Evolutionary conservation across 495 filamentous ascomycete genomes (phyloP).

Genomic region (Penicillium diatomitis): DNA sequence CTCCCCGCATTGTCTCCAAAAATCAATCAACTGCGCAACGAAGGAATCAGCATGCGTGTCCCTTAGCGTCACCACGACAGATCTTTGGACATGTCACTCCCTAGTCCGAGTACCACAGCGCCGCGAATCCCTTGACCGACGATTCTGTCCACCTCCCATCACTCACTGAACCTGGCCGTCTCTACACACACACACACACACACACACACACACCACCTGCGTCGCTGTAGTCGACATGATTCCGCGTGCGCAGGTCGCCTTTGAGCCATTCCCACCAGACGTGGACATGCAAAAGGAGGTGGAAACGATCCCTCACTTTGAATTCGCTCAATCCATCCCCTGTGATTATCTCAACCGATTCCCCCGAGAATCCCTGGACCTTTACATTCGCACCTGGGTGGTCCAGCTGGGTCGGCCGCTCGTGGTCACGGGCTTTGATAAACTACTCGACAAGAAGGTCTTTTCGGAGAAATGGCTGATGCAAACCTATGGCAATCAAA

Average conservation of each 20-base stretch:
- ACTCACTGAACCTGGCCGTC: neutral
- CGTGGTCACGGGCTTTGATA: slow-evolving; percentile 68
- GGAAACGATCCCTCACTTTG: slow-evolving; percentile 69
- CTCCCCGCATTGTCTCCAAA: no score
- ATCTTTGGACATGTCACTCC: no score
- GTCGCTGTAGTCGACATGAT: slow-evolving; percentile 1
- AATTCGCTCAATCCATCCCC: slow-evolving; percentile 66
- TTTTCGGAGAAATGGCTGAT: slow-evolving; percentile 77
- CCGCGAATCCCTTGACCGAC: no score
- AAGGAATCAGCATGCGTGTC: no score
- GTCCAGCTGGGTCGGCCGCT: slow-evolving; percentile 76
- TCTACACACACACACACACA: neutral
- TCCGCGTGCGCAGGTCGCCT: slow-evolving; percentile 42
- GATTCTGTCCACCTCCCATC: no score
- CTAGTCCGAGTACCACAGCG: no score
- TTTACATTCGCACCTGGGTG: slow-evolving; percentile 67
- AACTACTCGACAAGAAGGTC: slow-evolving; percentile 49
- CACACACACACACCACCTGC: neutral
- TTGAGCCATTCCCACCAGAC: slow-evolving; percentile 77
- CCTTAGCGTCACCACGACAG: no score
- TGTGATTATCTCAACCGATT: slow-evolving; percentile 64
- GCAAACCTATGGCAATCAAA: slow-evolving; percentile 60
- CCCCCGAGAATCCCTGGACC: slow-evolving; percentile 67
- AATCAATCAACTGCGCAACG: no score
- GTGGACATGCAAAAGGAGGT: slow-evolving; percentile 68